Evolutionary conservation across 345 rosid genomes (phyloP).

Genomic region (rapeseed (Brassica napus)): Da-Ae NC_063434.1:13703001-13703500

Average conservation of each 20-base stretch:
- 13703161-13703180: not conserved
- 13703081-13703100: not conserved
- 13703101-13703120: not conserved
- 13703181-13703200: not conserved
- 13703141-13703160: not conserved
- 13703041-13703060: not conserved
- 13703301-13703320: conserved; percentile 42
- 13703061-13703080: not conserved
- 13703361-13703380: conserved; percentile 43
- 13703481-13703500: not conserved
- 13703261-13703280: conserved; percentile 22
- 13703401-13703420: conserved; percentile 45
- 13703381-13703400: conserved; percentile 49
- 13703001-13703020: not conserved
- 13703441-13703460: conserved; percentile 1
- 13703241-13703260: not conserved
- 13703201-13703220: conserved; percentile 7
- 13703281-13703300: conserved; percentile 34
- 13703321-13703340: conserved; percentile 46
- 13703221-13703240: conserved; percentile 22
- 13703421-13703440: conserved; percentile 15
- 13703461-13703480: not conserved
- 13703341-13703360: conserved; percentile 30
- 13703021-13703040: not conserved
- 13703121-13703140: not conserved